Evolutionary conservation across 2,329 filamentous ascomycete species (phyloP).

Genomic region (Penicillium verrucosum): DNA sequence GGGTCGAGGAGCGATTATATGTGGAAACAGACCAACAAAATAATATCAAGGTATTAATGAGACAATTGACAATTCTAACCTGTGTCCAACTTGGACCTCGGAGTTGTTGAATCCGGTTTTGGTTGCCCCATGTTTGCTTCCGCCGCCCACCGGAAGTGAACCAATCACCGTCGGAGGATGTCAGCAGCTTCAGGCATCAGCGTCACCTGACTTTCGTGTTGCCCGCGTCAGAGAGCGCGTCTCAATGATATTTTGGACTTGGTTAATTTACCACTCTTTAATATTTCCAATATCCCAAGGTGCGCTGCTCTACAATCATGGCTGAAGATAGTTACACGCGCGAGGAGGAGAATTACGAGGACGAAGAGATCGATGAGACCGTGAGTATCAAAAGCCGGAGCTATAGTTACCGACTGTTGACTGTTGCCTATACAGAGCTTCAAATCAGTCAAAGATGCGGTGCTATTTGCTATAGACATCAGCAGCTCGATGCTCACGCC

Average conservation of each 20-base stretch:
- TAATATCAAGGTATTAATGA: not conserved
- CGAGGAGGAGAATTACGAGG: slow-evolving; percentile 43
- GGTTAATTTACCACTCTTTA: not conserved
- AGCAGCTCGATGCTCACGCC: slow-evolving; percentile 78
- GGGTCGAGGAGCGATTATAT: not conserved
- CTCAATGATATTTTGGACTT: slow-evolving; percentile 19
- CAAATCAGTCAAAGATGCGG: slow-evolving; percentile 91
- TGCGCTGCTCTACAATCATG: slow-evolving; percentile 25
- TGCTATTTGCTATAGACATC: slow-evolving; percentile 93
- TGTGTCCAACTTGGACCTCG: slow-evolving; percentile 1
- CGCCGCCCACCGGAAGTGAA: not conserved
- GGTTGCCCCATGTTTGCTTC: not conserved
- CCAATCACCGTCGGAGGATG: slow-evolving; percentile 30
- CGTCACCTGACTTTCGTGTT: slow-evolving; percentile 38
- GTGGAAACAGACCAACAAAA: not conserved
- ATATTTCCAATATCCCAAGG: not conserved
- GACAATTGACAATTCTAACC: not conserved
- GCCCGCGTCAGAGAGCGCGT: slow-evolving; percentile 25
- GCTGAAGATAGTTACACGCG: slow-evolving; percentile 36
- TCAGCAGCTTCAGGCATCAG: slow-evolving; percentile 27
- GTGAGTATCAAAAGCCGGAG: slow-evolving; percentile 25
- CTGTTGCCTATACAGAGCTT: slow-evolving; percentile 60
- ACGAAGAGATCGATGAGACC: slow-evolving; percentile 48
- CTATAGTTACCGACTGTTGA: slow-evolving; percentile 5
- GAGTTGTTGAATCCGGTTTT: not conserved